Evolutionary conservation across 2,329 filamentous ascomycete species (phyloP), one percentile per base, ranked within the genome.

Genomic region (Paracorniculantispora psalliotae): DNA sequence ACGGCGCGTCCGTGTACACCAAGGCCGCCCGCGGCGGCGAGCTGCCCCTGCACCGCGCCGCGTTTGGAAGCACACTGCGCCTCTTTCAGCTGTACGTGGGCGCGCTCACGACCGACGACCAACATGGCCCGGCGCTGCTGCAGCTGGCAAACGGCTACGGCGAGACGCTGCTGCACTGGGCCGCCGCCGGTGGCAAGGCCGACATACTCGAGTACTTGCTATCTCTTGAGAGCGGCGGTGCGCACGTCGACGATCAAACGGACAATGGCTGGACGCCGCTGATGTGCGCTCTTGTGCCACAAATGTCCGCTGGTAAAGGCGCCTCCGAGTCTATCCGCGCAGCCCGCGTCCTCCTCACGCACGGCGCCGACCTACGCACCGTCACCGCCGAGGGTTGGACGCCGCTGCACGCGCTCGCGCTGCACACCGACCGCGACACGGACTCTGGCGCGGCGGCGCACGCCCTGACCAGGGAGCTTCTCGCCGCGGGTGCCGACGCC

Each of bases 231-330:
- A 8, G 12, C 26, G 21, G 21, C 21, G 4, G 4, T 8, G 46
- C 23, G 2, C 23, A 67, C 47, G 61, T 67, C 28, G 66, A 71
- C 47, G 44, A 51, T 1, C 33, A 25, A 1, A 71, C 61, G 59
- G 12, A 51, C 10, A 67, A 67, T 46, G 64, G 67, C 48, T 72
- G 69, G 69, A 72, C 69, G 12, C 69, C 69, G 6, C 59, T 71
- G 19, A 55, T 69, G 33, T 71, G 68, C 43, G 67, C 68, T 8
- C 53, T 71, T 2, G 43, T 54, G 10, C 66, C 61, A 10, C 58
- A 51, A 9, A 33, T 8, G 10, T 4, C 8, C 19, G 17, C 21
- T 9, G 23, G 7, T 5, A 61, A 61, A 19, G 59, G 46, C 2
- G 43, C 56, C 9, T 2, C n/a, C 4, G 43, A 63, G 9, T 59